A percentile compares a stretch with the other conserved stretches of the same genome.
Evolutionary conservation across 768 basidiomycete genomes (phyloP).

Genomic region (Termitomyces sp.): DNA sequence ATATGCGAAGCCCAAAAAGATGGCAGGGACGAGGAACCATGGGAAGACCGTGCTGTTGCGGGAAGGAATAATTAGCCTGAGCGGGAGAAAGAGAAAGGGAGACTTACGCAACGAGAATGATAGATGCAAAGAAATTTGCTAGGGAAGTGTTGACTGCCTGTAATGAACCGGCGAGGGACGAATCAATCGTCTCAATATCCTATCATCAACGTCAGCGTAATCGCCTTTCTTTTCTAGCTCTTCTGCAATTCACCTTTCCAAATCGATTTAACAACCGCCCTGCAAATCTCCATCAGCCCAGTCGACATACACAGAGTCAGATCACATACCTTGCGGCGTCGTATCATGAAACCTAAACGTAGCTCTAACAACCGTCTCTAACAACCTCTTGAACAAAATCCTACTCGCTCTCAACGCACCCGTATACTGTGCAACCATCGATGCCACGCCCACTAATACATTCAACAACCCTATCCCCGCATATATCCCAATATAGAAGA

Average conservation of each 20-base stretch:
- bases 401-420: conserved; percentile 50
- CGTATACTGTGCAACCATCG: conserved; percentile 51
- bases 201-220: conserved; percentile 15
- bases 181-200: conserved; percentile 87
- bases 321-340: conserved; percentile 61
- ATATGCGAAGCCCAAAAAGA: conserved; percentile 70
- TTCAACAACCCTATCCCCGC: conserved; percentile 51
- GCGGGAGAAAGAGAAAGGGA: not conserved
- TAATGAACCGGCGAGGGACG: conserved; percentile 59
- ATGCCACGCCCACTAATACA: conserved; percentile 41
- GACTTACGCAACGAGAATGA: conserved; percentile 65
- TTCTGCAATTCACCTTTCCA: conserved; percentile 42
- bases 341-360: conserved; percentile 86
- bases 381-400: conserved; percentile 45
- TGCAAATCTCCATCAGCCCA: conserved; percentile 15
- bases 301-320: not conserved
- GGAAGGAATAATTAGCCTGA: not conserved
- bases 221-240: not conserved
- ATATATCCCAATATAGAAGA: conserved; percentile 71
- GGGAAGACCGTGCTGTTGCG: conserved; percentile 64
- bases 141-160: conserved; percentile 76
- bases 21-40: conserved; percentile 73
- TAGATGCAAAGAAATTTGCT: conserved; percentile 71
- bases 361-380: conserved; percentile 69
- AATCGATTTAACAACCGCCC: conserved; percentile 87